phyloP scores from a whole-genome alignment of 768 basidiomycete genomes.

The Macrocybe gigantea region DNA sequence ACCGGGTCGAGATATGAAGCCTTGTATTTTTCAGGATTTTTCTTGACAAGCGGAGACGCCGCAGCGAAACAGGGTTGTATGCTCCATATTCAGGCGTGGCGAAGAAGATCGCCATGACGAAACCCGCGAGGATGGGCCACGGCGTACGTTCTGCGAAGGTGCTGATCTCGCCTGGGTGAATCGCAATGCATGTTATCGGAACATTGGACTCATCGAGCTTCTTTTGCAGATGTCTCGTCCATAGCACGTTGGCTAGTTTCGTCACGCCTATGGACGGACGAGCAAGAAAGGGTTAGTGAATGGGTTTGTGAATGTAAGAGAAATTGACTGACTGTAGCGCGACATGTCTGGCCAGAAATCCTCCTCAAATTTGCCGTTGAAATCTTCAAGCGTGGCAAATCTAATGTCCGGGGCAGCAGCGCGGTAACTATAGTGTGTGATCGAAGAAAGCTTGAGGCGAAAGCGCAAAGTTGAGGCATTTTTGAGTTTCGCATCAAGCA shows the following conservation, averaged over 20 bases:
- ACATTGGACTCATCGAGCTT: constrained; percentile 24
- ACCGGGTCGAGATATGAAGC: constrained; percentile 32
- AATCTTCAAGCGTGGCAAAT: constrained; percentile 23
- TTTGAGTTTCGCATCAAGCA: no score
- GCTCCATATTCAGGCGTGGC: constrained; percentile 25
- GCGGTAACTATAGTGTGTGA: constrained; percentile 15
- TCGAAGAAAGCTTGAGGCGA: constrained; percentile 16
- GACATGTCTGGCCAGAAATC: constrained; percentile 19
- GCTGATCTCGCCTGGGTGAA: constrained; percentile 29
- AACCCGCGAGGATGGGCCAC: constrained; percentile 11
- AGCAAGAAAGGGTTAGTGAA: no score
- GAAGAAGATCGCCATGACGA: constrained; percentile 21
- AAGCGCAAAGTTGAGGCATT: background rate
- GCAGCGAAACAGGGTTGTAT: constrained; percentile 35
- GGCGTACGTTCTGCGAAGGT: constrained; percentile 20
- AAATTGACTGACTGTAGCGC: constrained; percentile 16
- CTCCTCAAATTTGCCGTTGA: constrained; percentile 23
- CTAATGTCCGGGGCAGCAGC: constrained; percentile 17
- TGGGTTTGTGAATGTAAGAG: background rate
- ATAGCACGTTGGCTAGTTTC: constrained; percentile 49
- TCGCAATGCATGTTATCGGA: constrained; percentile 24
- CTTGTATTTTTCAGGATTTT: constrained; percentile 25
- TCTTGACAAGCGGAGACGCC: constrained; percentile 24
- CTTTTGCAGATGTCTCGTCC: constrained; percentile 37
- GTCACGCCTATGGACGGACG: no score